Evolutionary conservation across 139 green algal species (phyloP).

Genomic region (Yamagishiella unicocca): DNA sequence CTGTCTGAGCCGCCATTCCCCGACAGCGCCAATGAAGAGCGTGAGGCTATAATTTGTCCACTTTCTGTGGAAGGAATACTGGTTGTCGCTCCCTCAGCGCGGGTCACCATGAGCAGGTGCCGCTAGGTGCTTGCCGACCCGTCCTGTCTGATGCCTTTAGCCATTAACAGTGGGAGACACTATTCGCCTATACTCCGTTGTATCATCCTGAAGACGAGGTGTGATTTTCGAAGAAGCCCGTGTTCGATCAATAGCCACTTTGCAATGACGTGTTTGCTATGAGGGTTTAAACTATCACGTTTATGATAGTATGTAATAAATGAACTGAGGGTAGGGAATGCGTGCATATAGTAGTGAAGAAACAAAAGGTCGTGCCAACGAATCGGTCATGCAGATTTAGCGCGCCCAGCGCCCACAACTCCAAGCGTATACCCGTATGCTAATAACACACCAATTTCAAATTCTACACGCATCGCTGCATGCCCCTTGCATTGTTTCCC

Average conservation of each 20-base stretch:
- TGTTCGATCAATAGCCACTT: no score
- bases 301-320: neutral
- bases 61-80: neutral
- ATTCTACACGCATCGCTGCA: no score
- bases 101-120: neutral
- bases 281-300: neutral
- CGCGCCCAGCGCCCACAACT: no score
- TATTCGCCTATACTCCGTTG: no score
- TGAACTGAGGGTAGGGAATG: neutral
- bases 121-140: neutral
- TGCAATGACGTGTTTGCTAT: no score
- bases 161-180: neutral
- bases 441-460: no score
- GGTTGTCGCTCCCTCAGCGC: neutral
- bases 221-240: no score
- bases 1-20: conserved; percentile 13
- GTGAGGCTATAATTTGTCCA: conserved; percentile 4
- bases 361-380: neutral
- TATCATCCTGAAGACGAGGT: no score
- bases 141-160: neutral
- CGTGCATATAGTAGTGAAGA: neutral
- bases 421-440: no score
- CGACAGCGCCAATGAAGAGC: neutral
- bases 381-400: no score
- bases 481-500: no score